Base-by-base conservation (phyloP, 2,329 filamentous ascomycete species). In the Nectriaceae sp. region DNA sequence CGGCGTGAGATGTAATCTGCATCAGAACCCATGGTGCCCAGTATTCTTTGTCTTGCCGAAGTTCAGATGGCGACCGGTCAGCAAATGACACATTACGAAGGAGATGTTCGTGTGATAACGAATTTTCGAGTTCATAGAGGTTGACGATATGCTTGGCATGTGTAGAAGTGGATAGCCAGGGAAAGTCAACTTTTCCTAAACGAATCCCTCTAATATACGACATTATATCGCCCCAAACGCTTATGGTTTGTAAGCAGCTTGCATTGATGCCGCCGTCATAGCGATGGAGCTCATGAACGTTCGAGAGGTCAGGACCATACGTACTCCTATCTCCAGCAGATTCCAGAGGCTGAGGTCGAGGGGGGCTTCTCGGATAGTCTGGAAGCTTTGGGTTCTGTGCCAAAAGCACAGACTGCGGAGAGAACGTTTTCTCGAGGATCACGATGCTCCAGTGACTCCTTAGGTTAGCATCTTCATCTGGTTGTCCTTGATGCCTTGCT, bases 1-100 rank as follows among this genome's bases (percentile, higher is more conserved):
- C 18, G 8, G 45, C 39, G n/a, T 47, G 45, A 15, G 18, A 24
- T 16, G 29, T 20, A 3, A 47, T 21, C 22, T 47, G 45, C n/a
- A 31, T 37, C 13, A 39, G 26, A 10, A 42, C 20, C 44, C 44
- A 47, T n/a, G 44, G 44, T 13, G 19, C 26, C 44, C 39, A 47
- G 21, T 47, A 47, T 26, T 47, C 38, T 2, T 21, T 19, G 11
- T 47, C 5, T 22, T 33, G 21, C 10, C 6, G 11, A 15, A 46
- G 5, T n/a, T 46, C 43, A 19, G 38, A 16, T 5, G 13, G 19
- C 16, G 39, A 26, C 18, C 45, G 33, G 4, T 33, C n/a, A 10
- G 40, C 8, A 20, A 47, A 38, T 13, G 10, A 15, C 1, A 33
- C 45, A 13, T 43, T 37, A 5, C 26, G 15, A 8, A 47, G 18